These are phyloP conservation scores for Macrophomina phaseolina DNA, from an alignment of 2,329 filamentous ascomycete species.

Conservation along the genomic window DNA sequence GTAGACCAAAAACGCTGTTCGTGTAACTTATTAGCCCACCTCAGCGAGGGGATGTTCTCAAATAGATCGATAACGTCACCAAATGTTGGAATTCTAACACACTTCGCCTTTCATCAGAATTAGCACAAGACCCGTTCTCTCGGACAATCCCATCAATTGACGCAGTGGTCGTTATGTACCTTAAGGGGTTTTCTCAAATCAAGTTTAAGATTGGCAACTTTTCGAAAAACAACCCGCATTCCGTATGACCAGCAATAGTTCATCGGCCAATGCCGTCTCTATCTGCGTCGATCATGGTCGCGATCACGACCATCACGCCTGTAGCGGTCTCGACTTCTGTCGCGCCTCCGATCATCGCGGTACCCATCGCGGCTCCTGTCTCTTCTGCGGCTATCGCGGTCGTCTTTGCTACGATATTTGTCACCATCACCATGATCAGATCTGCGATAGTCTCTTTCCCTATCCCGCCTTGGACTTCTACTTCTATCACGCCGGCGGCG, in stretches of 20 bases:
- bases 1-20: too few species aligned
- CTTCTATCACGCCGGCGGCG: conserved; percentile 34
- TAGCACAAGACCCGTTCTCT: too few species aligned
- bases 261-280: not conserved
- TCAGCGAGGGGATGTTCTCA: too few species aligned
- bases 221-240: not conserved
- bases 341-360: conserved; percentile 38
- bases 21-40: too few species aligned
- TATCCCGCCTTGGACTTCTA: conserved; percentile 46
- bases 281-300: conserved; percentile 39
- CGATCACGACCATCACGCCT: conserved; percentile 44
- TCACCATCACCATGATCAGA: conserved; percentile 31
- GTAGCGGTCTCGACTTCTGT: conserved; percentile 39
- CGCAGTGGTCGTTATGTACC: too few species aligned
- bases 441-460: conserved; percentile 6
- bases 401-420: conserved; percentile 33
- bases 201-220: not conserved
- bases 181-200: too few species aligned
- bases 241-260: not conserved
- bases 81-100: too few species aligned
- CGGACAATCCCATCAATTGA: too few species aligned
- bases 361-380: conserved; percentile 49
- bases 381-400: conserved; percentile 41
- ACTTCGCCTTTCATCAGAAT: too few species aligned
- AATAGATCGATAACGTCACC: too few species aligned